Conservation (phyloP, 768 basidiomycete genomes). For the Tulasnella sp. region DNA sequence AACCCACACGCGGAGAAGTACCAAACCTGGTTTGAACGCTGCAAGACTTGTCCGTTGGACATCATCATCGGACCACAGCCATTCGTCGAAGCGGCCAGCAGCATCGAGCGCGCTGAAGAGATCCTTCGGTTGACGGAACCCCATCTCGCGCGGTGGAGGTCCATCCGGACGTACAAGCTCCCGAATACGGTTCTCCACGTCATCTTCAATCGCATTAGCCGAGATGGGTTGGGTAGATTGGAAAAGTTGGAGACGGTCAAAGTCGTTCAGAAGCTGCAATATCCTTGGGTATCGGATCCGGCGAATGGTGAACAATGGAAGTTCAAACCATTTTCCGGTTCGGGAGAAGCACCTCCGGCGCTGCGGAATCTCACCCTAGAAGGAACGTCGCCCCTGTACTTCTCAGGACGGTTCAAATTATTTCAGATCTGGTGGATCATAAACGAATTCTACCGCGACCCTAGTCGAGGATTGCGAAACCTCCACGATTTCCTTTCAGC, state of each 20-base stretch:
- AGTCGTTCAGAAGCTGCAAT: constrained; percentile 44
- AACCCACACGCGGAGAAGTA: neutral
- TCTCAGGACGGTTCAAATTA: no score
- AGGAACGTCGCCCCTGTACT: no score
- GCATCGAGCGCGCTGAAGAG: neutral
- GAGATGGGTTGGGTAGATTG: constrained; percentile 49
- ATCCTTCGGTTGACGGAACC: neutral
- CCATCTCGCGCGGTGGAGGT: constrained; percentile 34
- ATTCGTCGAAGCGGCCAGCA: neutral
- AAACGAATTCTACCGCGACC: constrained; percentile 24
- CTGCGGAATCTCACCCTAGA: no score
- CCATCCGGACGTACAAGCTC: constrained; percentile 30
- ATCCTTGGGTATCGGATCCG: neutral
- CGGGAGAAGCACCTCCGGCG: neutral
- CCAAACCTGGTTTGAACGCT: neutral
- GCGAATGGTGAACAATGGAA: no score
- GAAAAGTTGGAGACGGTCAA: constrained; percentile 59
- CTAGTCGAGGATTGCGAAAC: constrained; percentile 67
- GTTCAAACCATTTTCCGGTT: neutral
- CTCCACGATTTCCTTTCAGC: constrained; percentile 66
- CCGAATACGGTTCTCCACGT: constrained; percentile 40
- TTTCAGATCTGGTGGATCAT: no score
- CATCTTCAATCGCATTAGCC: constrained; percentile 54
- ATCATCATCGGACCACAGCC: neutral
- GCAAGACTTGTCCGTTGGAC: neutral